These are phyloP conservation scores for Scorias spongiosa DNA, from an alignment of 2,329 filamentous ascomycete genomes.

Conservation along the genomic window DNA sequence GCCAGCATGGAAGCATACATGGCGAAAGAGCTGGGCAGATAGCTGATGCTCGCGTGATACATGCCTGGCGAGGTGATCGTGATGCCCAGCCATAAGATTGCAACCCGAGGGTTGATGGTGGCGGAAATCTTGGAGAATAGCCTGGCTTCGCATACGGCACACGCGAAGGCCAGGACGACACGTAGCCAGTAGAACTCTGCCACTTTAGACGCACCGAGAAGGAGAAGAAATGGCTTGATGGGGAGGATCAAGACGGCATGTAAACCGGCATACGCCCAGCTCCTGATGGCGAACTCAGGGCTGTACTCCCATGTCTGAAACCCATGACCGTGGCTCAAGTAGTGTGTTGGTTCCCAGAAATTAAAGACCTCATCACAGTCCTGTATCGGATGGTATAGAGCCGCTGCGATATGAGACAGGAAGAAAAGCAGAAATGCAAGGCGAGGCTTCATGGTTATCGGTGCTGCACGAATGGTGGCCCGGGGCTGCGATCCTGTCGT, in stretches of 20 bases:
- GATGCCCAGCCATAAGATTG: slow-evolving; percentile 66
- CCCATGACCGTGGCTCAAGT: slow-evolving; percentile 80
- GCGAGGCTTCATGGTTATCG: slow-evolving; percentile 22
- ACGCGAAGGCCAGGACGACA: slow-evolving; percentile 55
- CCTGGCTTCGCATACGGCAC: slow-evolving; percentile 67
- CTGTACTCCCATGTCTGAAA: slow-evolving; percentile 99
- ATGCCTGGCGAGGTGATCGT: slow-evolving; percentile 73
- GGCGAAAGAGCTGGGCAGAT: slow-evolving; percentile 84
- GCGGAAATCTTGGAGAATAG: slow-evolving; percentile 65
- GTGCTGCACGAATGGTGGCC: not conserved
- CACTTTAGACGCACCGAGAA: slow-evolving; percentile 28
- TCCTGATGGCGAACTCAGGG: slow-evolving; percentile 83
- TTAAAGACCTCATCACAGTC: slow-evolving; percentile 99
- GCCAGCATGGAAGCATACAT: slow-evolving; percentile 91
- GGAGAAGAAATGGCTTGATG: slow-evolving; percentile 36
- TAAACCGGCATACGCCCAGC: slow-evolving; percentile 76
- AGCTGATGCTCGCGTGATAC: slow-evolving; percentile 79
- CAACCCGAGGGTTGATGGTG: slow-evolving; percentile 68
- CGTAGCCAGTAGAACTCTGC: slow-evolving; percentile 79
- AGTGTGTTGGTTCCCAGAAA: slow-evolving; percentile 96
- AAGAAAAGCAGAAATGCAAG: slow-evolving; percentile 69
- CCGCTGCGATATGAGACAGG: slow-evolving; percentile 57
- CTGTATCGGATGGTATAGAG: slow-evolving; percentile 76
- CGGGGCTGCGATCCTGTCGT: too few relatives aligned
- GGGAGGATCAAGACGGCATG: slow-evolving; percentile 61